Conservation (phyloP, 140 eudicot genomes). For the Ambrosia hybrid region DNA sequence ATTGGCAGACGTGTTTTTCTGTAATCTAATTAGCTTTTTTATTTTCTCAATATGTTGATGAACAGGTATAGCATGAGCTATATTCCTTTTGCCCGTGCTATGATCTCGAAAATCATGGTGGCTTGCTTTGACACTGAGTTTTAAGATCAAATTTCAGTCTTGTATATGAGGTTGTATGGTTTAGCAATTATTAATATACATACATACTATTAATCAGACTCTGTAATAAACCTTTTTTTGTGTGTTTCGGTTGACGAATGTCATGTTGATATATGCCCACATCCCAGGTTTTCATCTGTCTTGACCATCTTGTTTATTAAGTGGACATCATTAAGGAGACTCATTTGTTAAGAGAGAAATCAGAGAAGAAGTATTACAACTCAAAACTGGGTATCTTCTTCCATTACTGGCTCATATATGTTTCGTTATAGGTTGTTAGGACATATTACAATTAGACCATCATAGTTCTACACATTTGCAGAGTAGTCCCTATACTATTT, state of each 20-base stretch:
- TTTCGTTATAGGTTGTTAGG: no score
- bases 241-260: background rate
- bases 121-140: slow-evolving; percentile 96
- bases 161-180: slow-evolving; percentile 29
- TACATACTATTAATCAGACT: slow-evolving; percentile 13
- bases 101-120: slow-evolving; percentile 79
- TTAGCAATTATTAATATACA: slow-evolving; percentile 17
- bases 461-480: no score
- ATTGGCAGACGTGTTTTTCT: background rate
- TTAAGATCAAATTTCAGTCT: slow-evolving; percentile 30
- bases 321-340: no score
- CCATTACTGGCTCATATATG: no score
- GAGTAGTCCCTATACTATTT: no score
- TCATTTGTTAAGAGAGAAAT: no score
- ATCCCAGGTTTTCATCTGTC: no score
- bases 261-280: background rate
- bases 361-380: no score
- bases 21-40: background rate
- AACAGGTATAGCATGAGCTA: slow-evolving; percentile 97
- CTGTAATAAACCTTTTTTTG: background rate
- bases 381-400: no score
- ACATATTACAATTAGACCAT: no score
- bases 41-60: background rate
- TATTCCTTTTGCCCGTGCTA: slow-evolving; percentile 92
- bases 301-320: no score